Evolutionary conservation across 805 yeast genomes (phyloP).

Genomic region (Metschnikowia bowlesiae): DNA sequence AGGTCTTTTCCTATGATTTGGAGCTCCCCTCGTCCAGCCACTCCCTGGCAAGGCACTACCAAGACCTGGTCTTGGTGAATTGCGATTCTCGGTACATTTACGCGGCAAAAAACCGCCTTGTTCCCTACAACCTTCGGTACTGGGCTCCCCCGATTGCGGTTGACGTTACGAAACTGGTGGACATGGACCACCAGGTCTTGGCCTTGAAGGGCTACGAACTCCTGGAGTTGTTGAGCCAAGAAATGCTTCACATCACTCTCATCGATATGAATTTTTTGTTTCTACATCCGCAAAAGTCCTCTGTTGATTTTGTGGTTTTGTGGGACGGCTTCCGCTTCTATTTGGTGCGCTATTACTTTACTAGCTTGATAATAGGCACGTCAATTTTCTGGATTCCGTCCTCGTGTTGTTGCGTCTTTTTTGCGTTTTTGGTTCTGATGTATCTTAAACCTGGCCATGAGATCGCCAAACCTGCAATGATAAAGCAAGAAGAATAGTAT

Average conservation of each 20-base stretch:
- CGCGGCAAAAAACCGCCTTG: slow-evolving; percentile 25
- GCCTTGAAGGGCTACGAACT: slow-evolving; percentile 12
- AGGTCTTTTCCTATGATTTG: slow-evolving; percentile 12
- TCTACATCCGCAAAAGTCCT: slow-evolving; percentile 10
- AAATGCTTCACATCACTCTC: slow-evolving; percentile 5
- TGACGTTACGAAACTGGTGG: slow-evolving; percentile 15
- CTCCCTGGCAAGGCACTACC: not conserved
- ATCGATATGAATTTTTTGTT: slow-evolving; percentile 6
- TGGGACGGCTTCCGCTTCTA: slow-evolving; percentile 43
- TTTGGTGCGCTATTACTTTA: slow-evolving; percentile 30
- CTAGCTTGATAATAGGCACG: slow-evolving; percentile 35
- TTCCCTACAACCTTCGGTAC: slow-evolving; percentile 35
- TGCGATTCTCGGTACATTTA: slow-evolving; percentile 32
- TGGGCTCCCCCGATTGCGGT: slow-evolving; percentile 36
- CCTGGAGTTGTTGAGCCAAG: not conserved
- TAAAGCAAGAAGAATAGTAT: not conserved
- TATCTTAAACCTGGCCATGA: not conserved
- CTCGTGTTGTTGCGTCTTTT: slow-evolving; percentile 25
- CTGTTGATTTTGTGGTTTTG: slow-evolving; percentile 25
- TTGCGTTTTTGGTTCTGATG: slow-evolving; percentile 21
- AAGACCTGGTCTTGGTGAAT: slow-evolving; percentile 18
- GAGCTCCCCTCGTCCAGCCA: not conserved
- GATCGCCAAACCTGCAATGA: not conserved
- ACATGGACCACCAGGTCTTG: slow-evolving; percentile 12
- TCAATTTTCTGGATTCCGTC: slow-evolving; percentile 34